phyloP scores from a whole-genome alignment of 2,329 filamentous ascomycete genomes.

The Pseudogymnoascus sp. region DNA sequence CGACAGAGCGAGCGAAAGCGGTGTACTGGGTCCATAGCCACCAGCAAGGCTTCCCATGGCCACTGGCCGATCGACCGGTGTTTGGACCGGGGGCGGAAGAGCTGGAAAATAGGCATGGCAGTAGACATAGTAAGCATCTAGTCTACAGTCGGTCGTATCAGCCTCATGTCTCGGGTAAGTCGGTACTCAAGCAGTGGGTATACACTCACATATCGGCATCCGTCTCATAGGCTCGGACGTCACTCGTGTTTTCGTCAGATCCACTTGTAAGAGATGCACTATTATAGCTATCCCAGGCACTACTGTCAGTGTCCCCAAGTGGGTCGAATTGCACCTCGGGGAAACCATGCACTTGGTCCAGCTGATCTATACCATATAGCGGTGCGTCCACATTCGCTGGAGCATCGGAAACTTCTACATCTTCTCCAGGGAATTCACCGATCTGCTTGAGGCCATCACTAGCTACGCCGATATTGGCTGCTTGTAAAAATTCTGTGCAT shows the following conservation, averaged over 20 bases:
- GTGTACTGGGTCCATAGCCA: slow-evolving; percentile 35
- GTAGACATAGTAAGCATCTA: slow-evolving; percentile 45
- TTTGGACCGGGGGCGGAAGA: slow-evolving; percentile 36
- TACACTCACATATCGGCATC: slow-evolving; percentile 24
- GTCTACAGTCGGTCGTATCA: slow-evolving; percentile 23
- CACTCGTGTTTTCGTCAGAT: slow-evolving; percentile 11
- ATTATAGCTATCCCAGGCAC: slow-evolving; percentile 12
- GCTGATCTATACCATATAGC: neutral
- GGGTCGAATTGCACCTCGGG: neutral
- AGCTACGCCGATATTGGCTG: slow-evolving; percentile 36
- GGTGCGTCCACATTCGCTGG: slow-evolving; percentile 18
- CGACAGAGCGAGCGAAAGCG: slow-evolving; percentile 40
- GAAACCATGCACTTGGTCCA: slow-evolving; percentile 14
- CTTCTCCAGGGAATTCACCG: slow-evolving; percentile 38
- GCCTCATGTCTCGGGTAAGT: neutral
- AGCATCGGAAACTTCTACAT: slow-evolving; percentile 33
- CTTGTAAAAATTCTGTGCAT: slow-evolving; percentile 10
- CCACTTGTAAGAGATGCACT: slow-evolving; percentile 15
- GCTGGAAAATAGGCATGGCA: slow-evolving; percentile 45
- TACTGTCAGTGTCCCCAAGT: neutral
- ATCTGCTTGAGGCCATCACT: slow-evolving; percentile 41
- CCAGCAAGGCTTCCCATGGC: slow-evolving; percentile 30
- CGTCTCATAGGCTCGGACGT: slow-evolving; percentile 20
- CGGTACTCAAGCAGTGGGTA: neutral
- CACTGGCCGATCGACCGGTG: slow-evolving; percentile 24